phyloP scores from a whole-genome alignment of 2,329 filamentous ascomycete species.

The Colletotrichum chlorophyti region DNA sequence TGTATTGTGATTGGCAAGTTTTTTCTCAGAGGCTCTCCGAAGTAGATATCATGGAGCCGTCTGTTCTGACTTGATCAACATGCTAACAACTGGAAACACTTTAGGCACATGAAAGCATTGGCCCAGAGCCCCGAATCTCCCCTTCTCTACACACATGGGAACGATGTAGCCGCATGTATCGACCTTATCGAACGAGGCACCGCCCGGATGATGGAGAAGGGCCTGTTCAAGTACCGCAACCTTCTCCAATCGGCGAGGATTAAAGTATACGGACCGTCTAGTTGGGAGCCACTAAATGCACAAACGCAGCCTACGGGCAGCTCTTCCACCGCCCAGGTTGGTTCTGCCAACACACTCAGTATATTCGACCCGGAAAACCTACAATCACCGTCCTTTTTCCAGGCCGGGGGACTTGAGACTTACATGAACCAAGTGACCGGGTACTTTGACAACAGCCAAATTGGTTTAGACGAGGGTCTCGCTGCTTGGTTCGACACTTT shows the following conservation, averaged over 20 bases:
- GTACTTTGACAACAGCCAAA: constrained; percentile 23
- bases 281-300: not conserved
- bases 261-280: constrained; percentile 25
- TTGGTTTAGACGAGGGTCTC: constrained; percentile 28
- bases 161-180: constrained; percentile 25
- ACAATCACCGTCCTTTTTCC: constrained; percentile 11
- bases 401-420: constrained; percentile 23
- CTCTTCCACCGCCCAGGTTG: not conserved
- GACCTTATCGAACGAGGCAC: constrained; percentile 24
- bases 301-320: not conserved
- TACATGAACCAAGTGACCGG: constrained; percentile 28
- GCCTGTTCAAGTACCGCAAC: constrained; percentile 15
- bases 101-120: constrained; percentile 14
- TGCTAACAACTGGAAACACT: not conserved
- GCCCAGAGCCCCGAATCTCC: not conserved
- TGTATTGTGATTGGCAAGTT: constrained; percentile 36
- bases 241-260: constrained; percentile 26
- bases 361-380: not conserved
- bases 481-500: constrained; percentile 29
- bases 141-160: constrained; percentile 11
- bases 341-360: not conserved
- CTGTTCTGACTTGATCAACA: not conserved
- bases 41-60: not conserved
- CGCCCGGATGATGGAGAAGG: not conserved
- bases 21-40: not conserved